Evolutionary conservation across 768 basidiomycete species (phyloP).

Genomic region (Tylopilus felleus): DNA sequence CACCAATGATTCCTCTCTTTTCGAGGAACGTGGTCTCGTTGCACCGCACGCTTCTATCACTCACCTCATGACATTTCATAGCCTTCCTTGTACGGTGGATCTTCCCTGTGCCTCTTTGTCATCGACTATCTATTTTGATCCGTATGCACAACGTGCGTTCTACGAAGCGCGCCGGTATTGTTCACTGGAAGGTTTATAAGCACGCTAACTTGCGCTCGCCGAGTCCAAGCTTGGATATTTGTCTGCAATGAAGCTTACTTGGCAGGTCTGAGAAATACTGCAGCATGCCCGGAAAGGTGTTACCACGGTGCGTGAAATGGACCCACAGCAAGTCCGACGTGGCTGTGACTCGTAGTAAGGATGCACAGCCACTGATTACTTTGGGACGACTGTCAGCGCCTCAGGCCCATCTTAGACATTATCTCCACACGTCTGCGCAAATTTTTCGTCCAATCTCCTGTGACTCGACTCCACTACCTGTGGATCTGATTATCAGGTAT

Average conservation of each 20-base stretch:
- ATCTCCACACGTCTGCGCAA: constrained; percentile 12
- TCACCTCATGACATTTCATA: constrained; percentile 16
- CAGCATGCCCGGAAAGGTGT: too few species aligned
- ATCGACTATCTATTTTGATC: neutral
- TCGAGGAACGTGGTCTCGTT: neutral
- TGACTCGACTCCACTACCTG: constrained; percentile 17
- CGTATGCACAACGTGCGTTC: neutral
- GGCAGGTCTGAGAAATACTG: neutral
- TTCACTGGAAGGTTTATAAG: neutral
- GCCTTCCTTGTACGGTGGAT: constrained; percentile 12
- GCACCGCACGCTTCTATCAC: neutral
- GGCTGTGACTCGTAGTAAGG: too few species aligned
- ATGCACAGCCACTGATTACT: constrained; percentile 25
- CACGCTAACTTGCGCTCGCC: neutral
- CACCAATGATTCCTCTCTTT: neutral
- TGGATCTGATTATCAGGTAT: constrained; percentile 11
- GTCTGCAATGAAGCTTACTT: neutral
- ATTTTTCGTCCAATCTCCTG: neutral
- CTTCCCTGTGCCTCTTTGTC: neutral
- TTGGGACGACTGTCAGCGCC: constrained; percentile 5
- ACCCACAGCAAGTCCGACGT: neutral
- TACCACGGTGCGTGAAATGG: too few species aligned
- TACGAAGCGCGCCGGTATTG: neutral
- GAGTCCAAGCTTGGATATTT: neutral
- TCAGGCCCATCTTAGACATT: constrained; percentile 10